Percentiles rank a stretch among this genome's conserved stretches.
phyloP scores from a whole-genome alignment of 139 green algal species.

The Haematococcus sp. region DNA sequence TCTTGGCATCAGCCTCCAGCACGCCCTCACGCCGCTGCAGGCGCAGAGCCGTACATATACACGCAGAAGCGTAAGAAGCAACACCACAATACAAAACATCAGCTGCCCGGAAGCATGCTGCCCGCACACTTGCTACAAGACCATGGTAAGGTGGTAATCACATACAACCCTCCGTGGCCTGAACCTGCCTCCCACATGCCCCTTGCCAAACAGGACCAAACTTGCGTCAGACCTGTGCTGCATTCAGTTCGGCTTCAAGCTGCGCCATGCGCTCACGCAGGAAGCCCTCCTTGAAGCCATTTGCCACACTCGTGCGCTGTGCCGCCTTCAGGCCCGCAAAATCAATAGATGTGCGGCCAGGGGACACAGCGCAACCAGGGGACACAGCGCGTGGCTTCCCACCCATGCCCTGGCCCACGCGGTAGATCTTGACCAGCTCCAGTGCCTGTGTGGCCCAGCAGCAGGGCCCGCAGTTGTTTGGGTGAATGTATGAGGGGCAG shows the following conservation, averaged over 20 bases:
- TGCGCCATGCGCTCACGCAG: conserved; percentile 34
- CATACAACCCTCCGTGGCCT: too few relatives aligned
- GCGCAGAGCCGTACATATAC: too few relatives aligned
- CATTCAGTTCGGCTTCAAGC: conserved; percentile 36
- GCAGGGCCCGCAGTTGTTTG: too few relatives aligned
- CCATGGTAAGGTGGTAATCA: too few relatives aligned
- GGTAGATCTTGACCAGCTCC: conserved; percentile 37
- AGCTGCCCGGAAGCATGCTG: neutral
- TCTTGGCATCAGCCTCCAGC: conserved; percentile 19
- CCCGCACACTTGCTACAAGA: neutral
- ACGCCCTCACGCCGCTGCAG: conserved; percentile 12
- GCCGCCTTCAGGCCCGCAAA: neutral
- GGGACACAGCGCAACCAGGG: conserved; percentile 2
- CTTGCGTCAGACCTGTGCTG: neutral
- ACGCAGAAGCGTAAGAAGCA: conserved; percentile 10
- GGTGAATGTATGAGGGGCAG: too few relatives aligned
- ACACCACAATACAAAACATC: neutral
- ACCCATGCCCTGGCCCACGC: conserved; percentile 30
- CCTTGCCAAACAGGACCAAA: too few relatives aligned
- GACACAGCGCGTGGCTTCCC: conserved; percentile 12
- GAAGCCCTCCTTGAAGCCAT: conserved; percentile 41
- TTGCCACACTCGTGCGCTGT: neutral
- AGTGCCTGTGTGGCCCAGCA: conserved; percentile 18
- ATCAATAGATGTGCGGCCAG: neutral
- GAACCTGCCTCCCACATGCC: too few relatives aligned